These are phyloP conservation scores for Colletotrichum paranaense DNA, from an alignment of 2,329 filamentous ascomycete species.

Conservation along the genomic window DNA sequence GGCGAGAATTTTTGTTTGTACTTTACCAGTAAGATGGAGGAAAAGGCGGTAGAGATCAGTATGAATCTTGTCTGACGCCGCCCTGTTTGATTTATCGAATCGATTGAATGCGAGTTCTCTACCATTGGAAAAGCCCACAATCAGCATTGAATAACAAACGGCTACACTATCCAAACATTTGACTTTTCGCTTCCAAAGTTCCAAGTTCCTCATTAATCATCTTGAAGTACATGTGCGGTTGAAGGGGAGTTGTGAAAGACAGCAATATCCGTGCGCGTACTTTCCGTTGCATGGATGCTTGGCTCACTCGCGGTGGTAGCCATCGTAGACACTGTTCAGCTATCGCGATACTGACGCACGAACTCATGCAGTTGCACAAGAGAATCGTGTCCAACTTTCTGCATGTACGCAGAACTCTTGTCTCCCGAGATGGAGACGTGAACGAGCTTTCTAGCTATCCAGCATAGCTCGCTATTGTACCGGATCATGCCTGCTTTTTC, in stretches of 20 bases:
- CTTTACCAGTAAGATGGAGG: background rate
- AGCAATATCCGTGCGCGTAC: background rate
- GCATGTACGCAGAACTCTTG: conserved; percentile 29
- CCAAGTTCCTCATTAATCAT: background rate
- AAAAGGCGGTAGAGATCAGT: background rate
- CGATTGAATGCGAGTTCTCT: background rate
- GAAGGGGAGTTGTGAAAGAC: background rate
- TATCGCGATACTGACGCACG: conserved; percentile 23
- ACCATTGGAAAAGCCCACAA: background rate
- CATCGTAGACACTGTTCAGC: background rate
- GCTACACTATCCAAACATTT: background rate
- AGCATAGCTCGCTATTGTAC: conserved; percentile 35
- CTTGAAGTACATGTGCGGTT: background rate
- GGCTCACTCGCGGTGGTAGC: no score
- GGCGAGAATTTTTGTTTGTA: background rate
- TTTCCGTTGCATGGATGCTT: background rate
- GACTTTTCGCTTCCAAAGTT: background rate
- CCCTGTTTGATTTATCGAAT: background rate
- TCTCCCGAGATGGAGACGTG: conserved; percentile 28
- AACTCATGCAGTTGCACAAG: conserved; percentile 29
- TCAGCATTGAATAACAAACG: background rate
- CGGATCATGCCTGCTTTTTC: conserved; percentile 18
- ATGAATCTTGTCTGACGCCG: background rate
- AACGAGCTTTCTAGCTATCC: conserved; percentile 18
- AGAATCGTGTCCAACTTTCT: conserved; percentile 28